Percentiles rank a stretch among this genome's conserved stretches.
These are phyloP conservation scores for Cordyceps cateniannulata DNA, from an alignment of 2,329 filamentous ascomycete genomes.

Conservation along the genomic window DNA sequence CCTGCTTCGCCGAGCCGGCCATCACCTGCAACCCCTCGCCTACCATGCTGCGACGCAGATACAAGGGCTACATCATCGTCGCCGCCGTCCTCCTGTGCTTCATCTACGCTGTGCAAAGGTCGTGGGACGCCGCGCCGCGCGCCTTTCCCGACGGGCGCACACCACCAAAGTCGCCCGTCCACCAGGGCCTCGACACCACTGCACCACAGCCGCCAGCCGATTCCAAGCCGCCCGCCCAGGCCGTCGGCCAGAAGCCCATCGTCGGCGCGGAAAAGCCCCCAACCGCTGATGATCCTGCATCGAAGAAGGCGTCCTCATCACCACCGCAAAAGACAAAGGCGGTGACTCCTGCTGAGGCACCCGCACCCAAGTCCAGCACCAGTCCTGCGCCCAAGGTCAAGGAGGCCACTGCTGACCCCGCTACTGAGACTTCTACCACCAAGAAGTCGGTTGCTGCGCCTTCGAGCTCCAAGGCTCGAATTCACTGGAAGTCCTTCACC, in stretches of 20 bases:
- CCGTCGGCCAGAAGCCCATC: not conserved
- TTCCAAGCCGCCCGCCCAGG: not conserved
- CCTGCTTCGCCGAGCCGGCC: not conserved
- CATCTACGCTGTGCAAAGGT: conserved; percentile 40
- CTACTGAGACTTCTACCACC: not conserved
- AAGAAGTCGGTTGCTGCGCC: not conserved
- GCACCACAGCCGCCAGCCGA: not conserved
- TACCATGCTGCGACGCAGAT: conserved; percentile 54
- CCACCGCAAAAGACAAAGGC: not conserved
- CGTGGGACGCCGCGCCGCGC: conserved; percentile 25
- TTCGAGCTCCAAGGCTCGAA: conserved; percentile 4
- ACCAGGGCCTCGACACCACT: conserved; percentile 1
- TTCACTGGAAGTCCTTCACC: conserved; percentile 65
- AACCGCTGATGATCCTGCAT: not conserved
- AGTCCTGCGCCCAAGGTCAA: not conserved
- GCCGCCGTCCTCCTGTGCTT: conserved; percentile 49
- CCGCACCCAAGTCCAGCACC: not conserved
- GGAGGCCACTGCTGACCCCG: not conserved
- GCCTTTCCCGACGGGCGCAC: not conserved
- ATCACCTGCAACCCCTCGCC: not conserved
- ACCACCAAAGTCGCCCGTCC: not conserved
- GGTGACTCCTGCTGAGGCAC: not conserved
- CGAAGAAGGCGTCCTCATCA: not conserved
- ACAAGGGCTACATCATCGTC: conserved; percentile 53
- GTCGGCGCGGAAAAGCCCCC: not conserved